A percentile compares a stretch with the other conserved stretches of the same genome.
These are phyloP conservation scores for Oidiodendron maius DNA, from an alignment of 495 filamentous ascomycete species.

Conservation along the genomic window DNA sequence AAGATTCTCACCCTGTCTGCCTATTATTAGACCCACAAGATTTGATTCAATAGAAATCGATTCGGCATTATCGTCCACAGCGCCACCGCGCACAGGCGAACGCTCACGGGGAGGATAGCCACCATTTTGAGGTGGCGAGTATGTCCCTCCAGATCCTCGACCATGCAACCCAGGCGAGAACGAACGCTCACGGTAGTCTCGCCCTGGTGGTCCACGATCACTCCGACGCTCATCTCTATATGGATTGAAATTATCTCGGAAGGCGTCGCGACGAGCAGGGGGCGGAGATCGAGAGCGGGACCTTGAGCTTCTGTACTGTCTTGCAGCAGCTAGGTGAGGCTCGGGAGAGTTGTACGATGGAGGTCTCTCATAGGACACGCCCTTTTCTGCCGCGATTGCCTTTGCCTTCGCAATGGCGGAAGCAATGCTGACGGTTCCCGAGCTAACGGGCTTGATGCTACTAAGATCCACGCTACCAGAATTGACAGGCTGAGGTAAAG, in stretches of 20 bases:
- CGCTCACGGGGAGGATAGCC: conserved; percentile 40
- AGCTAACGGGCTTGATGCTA: conserved; percentile 64
- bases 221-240: conserved; percentile 74
- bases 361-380: conserved; percentile 48
- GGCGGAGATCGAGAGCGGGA: conserved; percentile 66
- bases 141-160: conserved; percentile 34
- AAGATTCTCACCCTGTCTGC: conserved; percentile 75
- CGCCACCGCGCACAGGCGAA: conserved; percentile 44
- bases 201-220: conserved; percentile 39
- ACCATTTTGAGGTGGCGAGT: conserved; percentile 33
- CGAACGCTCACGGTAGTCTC: conserved; percentile 59
- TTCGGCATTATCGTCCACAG: conserved; percentile 62
- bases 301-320: conserved; percentile 52
- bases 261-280: conserved; percentile 48
- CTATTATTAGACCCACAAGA: conserved; percentile 79
- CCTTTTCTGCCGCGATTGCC: conserved; percentile 65
- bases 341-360: conserved; percentile 32
- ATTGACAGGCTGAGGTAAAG: conserved; percentile 59
- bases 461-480: conserved; percentile 70
- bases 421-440: conserved; percentile 64
- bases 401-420: conserved; percentile 72
- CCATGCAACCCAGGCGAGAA: conserved; percentile 50
- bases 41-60: conserved; percentile 70
- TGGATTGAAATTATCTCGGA: conserved; percentile 66
- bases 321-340: conserved; percentile 28